Percentiles rank a stretch among this genome's conserved stretches.
phyloP scores from a whole-genome alignment of 2,329 filamentous ascomycete genomes.

The Simplicillium aogashimaense region DNA sequence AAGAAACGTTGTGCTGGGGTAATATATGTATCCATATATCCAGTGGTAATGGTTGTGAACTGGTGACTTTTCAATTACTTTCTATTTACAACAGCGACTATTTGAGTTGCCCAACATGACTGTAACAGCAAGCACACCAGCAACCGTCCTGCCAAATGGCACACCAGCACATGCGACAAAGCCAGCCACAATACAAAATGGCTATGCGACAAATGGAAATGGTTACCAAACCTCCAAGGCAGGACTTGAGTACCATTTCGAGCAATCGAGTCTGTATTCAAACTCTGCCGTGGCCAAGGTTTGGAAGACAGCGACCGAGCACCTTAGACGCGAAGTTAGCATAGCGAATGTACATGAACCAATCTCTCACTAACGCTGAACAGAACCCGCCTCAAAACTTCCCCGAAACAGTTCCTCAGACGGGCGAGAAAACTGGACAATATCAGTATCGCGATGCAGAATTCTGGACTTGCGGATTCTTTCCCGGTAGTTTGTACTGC shows the following conservation, averaged over 20 bases:
- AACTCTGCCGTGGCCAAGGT: constrained; percentile 2
- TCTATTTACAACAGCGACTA: too few species aligned
- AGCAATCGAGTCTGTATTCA: constrained; percentile 1
- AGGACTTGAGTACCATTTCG: background rate
- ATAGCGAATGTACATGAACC: background rate
- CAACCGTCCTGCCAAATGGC: too few species aligned
- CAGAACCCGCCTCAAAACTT: constrained; percentile 10
- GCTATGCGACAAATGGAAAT: background rate
- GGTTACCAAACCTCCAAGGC: too few species aligned
- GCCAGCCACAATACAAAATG: too few species aligned
- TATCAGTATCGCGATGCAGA: constrained; percentile 19
- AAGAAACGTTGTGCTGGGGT: too few species aligned
- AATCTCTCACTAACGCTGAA: background rate
- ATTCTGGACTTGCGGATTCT: constrained; percentile 34
- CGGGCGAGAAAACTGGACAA: constrained; percentile 13
- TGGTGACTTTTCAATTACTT: too few species aligned
- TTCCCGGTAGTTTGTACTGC: constrained; percentile 24
- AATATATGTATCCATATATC: too few species aligned
- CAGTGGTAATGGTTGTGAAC: too few species aligned
- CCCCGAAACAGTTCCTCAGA: constrained; percentile 21
- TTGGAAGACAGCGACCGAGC: constrained; percentile 7
- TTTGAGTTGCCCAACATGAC: too few species aligned
- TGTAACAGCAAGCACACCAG: too few species aligned
- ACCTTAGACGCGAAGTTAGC: constrained; percentile 4
- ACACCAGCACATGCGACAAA: too few species aligned